Evolutionary conservation across 192 early-diverging fungal genomes (phyloP).

Genomic region (Anaeromyces robustus): DNA sequence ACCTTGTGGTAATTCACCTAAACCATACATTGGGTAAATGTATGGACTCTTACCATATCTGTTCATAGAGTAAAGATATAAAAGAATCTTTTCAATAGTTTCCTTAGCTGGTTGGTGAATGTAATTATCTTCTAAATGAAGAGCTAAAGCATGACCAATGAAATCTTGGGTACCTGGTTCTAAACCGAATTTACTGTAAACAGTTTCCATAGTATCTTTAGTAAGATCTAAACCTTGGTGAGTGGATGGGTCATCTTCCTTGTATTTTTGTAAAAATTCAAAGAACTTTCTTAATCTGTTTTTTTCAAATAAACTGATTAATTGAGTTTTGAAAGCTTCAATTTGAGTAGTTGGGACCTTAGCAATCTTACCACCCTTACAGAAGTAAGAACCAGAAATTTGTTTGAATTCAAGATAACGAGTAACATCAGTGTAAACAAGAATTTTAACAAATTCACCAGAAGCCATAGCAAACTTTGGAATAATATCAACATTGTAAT

Average conservation of each 20-base stretch:
- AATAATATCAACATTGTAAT: slow-evolving; percentile 95
- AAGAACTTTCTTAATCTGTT: neutral
- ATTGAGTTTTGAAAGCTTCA: neutral
- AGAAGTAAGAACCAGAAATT: slow-evolving; percentile 85
- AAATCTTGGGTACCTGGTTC: slow-evolving; percentile 93
- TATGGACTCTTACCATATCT: slow-evolving; percentile 93
- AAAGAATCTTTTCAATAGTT: slow-evolving; percentile 74
- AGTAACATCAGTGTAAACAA: slow-evolving; percentile 95
- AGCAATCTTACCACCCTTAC: slow-evolving; percentile 73
- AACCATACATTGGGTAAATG: slow-evolving; percentile 95
- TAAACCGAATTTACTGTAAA: slow-evolving; percentile 84
- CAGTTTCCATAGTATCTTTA: slow-evolving; percentile 54
- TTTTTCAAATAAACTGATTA: neutral
- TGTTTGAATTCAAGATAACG: slow-evolving; percentile 96
- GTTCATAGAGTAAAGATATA: slow-evolving; percentile 84
- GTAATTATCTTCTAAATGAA: slow-evolving; percentile 80
- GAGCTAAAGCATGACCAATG: slow-evolving; percentile 91
- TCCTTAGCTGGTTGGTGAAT: slow-evolving; percentile 52
- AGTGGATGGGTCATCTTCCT: slow-evolving; percentile 64
- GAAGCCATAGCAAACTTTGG: slow-evolving; percentile 99
- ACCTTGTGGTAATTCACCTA: slow-evolving; percentile 94
- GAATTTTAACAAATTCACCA: slow-evolving; percentile 91
- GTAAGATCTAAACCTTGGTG: slow-evolving; percentile 64
- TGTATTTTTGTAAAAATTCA: slow-evolving; percentile 75
- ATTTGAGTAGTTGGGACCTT: slow-evolving; percentile 72